These are phyloP conservation scores for Arbutus unedo DNA, from an alignment of 148 eudicot species.

Conservation along the genomic window DNA sequence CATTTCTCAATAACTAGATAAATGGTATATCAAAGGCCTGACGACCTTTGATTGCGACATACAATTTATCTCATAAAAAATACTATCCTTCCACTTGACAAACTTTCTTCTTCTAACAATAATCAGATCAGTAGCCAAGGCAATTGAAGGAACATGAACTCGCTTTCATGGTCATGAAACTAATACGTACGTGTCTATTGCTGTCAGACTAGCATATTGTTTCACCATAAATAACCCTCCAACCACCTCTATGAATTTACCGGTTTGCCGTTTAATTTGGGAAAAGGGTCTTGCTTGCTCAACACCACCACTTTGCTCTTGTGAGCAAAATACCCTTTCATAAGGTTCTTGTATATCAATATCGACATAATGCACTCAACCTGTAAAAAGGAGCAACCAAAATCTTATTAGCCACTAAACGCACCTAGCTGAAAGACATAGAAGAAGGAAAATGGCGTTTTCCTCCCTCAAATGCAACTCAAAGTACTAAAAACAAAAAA, in stretches of 20 bases:
- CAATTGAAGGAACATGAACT: not conserved
- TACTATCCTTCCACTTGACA: not conserved
- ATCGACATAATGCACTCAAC: slow-evolving; percentile 93
- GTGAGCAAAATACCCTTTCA: slow-evolving; percentile 96
- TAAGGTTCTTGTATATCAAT: slow-evolving; percentile 79
- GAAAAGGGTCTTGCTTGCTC: slow-evolving; percentile 97
- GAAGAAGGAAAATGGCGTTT: not conserved
- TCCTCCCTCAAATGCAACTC: no score
- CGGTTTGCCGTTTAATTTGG: slow-evolving; percentile 76
- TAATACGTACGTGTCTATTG: not conserved
- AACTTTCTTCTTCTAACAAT: not conserved
- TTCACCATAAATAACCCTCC: not conserved
- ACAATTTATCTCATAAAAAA: not conserved
- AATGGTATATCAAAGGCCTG: no score
- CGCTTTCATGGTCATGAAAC: not conserved
- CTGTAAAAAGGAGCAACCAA: slow-evolving; percentile 34
- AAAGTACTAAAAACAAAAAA: no score
- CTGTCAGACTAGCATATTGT: slow-evolving; percentile 1
- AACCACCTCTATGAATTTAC: slow-evolving; percentile 45
- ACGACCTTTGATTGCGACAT: not conserved
- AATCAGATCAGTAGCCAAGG: not conserved
- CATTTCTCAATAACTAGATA: no score
- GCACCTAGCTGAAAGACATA: not conserved
- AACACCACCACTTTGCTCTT: slow-evolving; percentile 91
- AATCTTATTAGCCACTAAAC: not conserved